phyloP scores from a whole-genome alignment of 2,329 filamentous ascomycete species.

The Apiospora phragmitis region DNA sequence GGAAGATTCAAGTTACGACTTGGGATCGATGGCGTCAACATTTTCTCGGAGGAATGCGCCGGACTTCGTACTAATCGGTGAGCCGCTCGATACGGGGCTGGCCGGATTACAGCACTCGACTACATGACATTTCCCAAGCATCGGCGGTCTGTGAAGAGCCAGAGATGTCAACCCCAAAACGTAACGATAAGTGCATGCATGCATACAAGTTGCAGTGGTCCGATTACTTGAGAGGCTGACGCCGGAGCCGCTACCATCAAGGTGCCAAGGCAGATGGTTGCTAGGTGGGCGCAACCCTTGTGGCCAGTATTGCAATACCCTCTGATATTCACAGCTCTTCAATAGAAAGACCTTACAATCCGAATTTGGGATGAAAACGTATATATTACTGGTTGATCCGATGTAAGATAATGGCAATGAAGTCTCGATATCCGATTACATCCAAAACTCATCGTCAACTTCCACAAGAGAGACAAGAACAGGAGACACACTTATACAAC shows the following conservation, averaged over 20 bases:
- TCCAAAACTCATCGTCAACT: too few species aligned
- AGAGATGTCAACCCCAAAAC: rapidly evolving
- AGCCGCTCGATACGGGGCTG: not conserved
- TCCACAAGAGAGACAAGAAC: too few species aligned
- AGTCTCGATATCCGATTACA: not conserved
- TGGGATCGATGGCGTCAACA: too few species aligned
- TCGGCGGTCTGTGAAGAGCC: not conserved
- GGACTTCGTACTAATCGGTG: too few species aligned
- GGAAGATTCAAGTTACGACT: not conserved
- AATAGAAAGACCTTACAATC: too few species aligned
- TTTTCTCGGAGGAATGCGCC: not conserved
- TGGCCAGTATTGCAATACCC: not conserved
- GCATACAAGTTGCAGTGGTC: too few species aligned
- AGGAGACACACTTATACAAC: too few species aligned
- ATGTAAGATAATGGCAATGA: not conserved
- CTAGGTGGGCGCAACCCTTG: not conserved
- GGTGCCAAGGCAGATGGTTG: not conserved
- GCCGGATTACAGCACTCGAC: not conserved
- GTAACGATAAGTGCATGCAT: too few species aligned
- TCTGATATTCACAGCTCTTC: too few species aligned
- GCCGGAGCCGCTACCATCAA: not conserved
- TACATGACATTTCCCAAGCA: not conserved
- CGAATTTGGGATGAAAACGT: too few species aligned
- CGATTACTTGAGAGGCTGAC: not conserved
- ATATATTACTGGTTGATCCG: not conserved